Percentiles rank a stretch among this genome's conserved stretches.
These are phyloP conservation scores for Orbilia oligospora DNA, from an alignment of 2,329 filamentous ascomycete genomes.

Conservation along the genomic window DNA sequence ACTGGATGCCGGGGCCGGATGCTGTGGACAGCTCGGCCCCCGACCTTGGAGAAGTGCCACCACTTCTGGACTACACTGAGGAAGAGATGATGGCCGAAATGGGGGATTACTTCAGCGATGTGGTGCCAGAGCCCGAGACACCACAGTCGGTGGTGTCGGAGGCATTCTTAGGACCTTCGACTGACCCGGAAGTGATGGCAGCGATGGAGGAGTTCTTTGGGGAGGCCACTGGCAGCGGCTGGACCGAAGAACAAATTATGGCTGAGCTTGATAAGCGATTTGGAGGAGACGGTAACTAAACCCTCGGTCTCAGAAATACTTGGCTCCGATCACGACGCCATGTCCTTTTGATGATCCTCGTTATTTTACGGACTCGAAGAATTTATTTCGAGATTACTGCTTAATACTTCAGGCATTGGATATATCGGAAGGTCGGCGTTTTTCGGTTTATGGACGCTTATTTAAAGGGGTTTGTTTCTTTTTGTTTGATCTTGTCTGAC, in stretches of 20 bases:
- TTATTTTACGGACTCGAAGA: background rate
- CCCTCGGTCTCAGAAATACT: background rate
- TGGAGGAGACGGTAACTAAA: constrained; percentile 13
- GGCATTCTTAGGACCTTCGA: background rate
- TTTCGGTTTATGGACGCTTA: constrained; percentile 3
- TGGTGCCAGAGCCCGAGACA: background rate
- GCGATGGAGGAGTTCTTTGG: constrained; percentile 3
- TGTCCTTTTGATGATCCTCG: no score
- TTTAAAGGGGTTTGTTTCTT: constrained; percentile 33
- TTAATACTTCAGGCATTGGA: constrained; percentile 40
- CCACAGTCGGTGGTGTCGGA: background rate
- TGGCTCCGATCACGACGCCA: background rate
- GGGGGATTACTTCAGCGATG: background rate
- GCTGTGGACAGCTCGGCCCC: background rate
- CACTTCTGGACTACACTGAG: background rate
- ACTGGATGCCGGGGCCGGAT: background rate
- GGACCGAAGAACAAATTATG: background rate
- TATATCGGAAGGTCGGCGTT: constrained; percentile 41
- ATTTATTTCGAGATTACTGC: constrained; percentile 15
- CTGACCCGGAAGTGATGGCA: background rate
- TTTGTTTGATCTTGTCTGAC: constrained; percentile 43
- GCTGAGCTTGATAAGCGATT: background rate
- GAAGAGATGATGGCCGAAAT: background rate
- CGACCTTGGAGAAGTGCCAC: background rate
- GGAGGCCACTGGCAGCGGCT: background rate